Percentiles rank a stretch among this genome's conserved stretches.
These are phyloP conservation scores for Leptographium radiaticola DNA, from an alignment of 2,329 filamentous ascomycete species.

Conservation along the genomic window DNA sequence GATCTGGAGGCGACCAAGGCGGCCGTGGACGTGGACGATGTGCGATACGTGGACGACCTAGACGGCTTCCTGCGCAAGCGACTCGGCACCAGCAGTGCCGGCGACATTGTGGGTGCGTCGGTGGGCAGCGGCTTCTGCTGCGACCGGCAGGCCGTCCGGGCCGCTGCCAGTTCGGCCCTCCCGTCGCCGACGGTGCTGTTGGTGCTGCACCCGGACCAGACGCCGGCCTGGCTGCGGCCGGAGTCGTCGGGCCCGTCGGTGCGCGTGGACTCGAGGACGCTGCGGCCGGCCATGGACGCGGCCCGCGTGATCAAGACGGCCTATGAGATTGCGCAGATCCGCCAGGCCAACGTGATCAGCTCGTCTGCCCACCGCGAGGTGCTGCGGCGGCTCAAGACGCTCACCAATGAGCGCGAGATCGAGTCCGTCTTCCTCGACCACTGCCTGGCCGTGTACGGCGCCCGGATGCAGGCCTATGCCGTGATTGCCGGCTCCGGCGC, in stretches of 20 bases:
- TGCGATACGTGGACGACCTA: slow-evolving; percentile 41
- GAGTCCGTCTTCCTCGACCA: slow-evolving; percentile 64
- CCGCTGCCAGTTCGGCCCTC: not conserved
- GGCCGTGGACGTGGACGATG: slow-evolving; percentile 57
- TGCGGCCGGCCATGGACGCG: slow-evolving; percentile 64
- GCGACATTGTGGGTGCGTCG: not conserved
- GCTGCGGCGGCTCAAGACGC: slow-evolving; percentile 45
- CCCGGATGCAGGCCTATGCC: slow-evolving; percentile 70
- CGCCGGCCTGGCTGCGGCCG: slow-evolving; percentile 8
- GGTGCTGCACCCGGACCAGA: slow-evolving; percentile 25
- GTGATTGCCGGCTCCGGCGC: slow-evolving; percentile 75
- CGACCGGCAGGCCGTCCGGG: slow-evolving; percentile 13
- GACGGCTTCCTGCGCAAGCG: slow-evolving; percentile 34
- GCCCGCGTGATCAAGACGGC: slow-evolving; percentile 71
- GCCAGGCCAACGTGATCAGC: slow-evolving; percentile 68
- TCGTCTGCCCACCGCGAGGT: slow-evolving; percentile 64
- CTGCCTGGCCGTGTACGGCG: slow-evolving; percentile 54
- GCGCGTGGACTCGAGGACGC: slow-evolving; percentile 32
- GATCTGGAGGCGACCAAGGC: slow-evolving; percentile 46
- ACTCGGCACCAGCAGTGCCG: slow-evolving; percentile 17
- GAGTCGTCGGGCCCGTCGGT: slow-evolving; percentile 9
- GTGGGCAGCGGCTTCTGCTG: slow-evolving; percentile 8
- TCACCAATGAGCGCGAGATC: slow-evolving; percentile 69
- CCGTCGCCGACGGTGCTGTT: slow-evolving; percentile 24
- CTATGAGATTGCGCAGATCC: slow-evolving; percentile 76